Evolutionary conservation across 2,329 filamentous ascomycete species (phyloP).

Genomic region (Cercospora sp.): DNA sequence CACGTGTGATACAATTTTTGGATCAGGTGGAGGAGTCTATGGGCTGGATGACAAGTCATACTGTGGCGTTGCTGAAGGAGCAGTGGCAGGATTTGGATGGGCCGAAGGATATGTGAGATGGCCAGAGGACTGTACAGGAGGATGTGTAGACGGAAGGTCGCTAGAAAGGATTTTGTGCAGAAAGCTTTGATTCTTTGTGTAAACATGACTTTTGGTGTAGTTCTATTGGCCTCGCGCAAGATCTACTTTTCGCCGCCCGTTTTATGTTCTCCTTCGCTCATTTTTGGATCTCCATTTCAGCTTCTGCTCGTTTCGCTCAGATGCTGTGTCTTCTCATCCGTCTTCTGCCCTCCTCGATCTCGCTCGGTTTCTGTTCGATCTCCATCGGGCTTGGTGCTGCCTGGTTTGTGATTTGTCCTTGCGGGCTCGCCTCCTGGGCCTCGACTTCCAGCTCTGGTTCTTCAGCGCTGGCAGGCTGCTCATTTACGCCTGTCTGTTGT

Average conservation of each 20-base stretch:
- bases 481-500: neutral
- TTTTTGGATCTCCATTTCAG: neutral
- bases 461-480: neutral
- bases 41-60: slow-evolving; percentile 26
- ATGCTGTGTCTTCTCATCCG: neutral
- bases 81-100: slow-evolving; percentile 32
- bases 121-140: neutral
- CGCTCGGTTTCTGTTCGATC: neutral
- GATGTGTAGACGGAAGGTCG: neutral
- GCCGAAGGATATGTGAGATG: slow-evolving; percentile 2
- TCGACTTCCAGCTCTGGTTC: neutral
- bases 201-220: neutral
- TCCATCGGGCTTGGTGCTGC: no score
- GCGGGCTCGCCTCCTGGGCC: neutral
- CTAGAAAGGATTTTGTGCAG: neutral
- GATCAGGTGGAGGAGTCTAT: slow-evolving; percentile 22
- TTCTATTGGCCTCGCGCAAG: neutral
- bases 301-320: neutral
- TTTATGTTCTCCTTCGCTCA: neutral
- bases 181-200: neutral
- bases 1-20: slow-evolving; percentile 24
- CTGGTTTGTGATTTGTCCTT: neutral
- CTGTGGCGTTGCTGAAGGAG: slow-evolving; percentile 21
- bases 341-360: neutral
- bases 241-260: neutral